Base-by-base conservation (phyloP, 768 basidiomycete genomes). In the Termitomyces sp. region DNA sequence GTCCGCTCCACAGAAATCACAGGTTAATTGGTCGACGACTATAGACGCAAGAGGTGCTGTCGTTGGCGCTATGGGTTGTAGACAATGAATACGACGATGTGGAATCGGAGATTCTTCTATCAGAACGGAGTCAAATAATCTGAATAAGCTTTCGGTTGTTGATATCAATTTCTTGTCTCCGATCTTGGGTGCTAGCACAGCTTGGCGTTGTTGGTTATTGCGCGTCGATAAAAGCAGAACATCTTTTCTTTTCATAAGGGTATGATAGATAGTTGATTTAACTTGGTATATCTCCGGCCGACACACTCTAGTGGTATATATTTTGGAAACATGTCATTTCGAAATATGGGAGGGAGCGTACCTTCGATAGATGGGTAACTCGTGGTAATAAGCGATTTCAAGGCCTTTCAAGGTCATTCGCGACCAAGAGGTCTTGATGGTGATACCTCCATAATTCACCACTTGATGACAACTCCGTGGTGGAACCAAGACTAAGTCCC, bases 341-440 rank as follows among this genome's bases (percentile, higher is more conserved):
- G 13, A 38, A 51, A 28, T 54, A 43, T 10, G 4, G 56, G 74
- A 58, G 4, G 56, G 74, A 58, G 57, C 26, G 28, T 35, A 91
- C 92, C 92, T 79, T 67, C 83, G 82, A 68, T 93, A 94, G 14
- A 94, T 79, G 0, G 88, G 88, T 35, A 94, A 75, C 61, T 94
- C 92, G 45, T 88, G 80, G 64, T 83, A 80, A 33, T 88, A 74
- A 3, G 90, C 87, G 0, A 76, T 73, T 42, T 69, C 67, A 14
- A 91, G 68, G 4, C 88, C 86, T 48, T 72, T 67, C 28, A 88
- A 64, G 7, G 88, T 87, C 90, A 94, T 92, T 47, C 92, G 77
- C 1, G 90, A 92, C 92, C 92, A 94, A 1, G 88, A 88, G 4
- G 85, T 84, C 70, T 94, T 94, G 68, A 92, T 76, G 0, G 89